Evolutionary conservation across 1,284 basidiomycete genomes (phyloP).

Genomic region (Trichosporon ovoides): DNA sequence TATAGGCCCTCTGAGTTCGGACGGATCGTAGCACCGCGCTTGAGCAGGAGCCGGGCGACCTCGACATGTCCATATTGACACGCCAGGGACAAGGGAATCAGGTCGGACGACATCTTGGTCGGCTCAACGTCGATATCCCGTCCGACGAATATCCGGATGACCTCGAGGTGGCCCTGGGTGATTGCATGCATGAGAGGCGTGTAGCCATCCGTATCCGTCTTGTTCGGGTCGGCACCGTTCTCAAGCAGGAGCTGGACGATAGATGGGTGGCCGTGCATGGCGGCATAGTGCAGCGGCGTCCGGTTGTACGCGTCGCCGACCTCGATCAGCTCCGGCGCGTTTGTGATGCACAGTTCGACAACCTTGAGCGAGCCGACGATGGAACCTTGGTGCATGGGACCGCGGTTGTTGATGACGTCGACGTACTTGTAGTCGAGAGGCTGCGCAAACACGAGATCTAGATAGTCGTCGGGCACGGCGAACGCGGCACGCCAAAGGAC

Average conservation of each 20-base stretch:
- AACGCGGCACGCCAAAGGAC: conserved; percentile 88
- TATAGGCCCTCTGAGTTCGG: conserved; percentile 93
- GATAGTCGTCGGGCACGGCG: conserved; percentile 66
- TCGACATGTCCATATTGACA: conserved; percentile 83
- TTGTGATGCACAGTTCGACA: conserved; percentile 73
- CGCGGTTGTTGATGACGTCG: conserved; percentile 95
- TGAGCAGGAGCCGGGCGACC: conserved; percentile 71
- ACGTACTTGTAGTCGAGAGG: conserved; percentile 85
- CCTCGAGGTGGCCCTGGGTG: conserved; percentile 74
- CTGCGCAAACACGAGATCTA: conserved; percentile 70
- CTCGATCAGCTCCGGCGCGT: conserved; percentile 43
- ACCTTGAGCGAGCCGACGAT: conserved; percentile 77
- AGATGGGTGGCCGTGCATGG: conserved; percentile 79
- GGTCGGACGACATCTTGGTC: conserved; percentile 58
- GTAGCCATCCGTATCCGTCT: conserved; percentile 88
- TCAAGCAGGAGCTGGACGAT: conserved; percentile 74
- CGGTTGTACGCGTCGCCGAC: conserved; percentile 69
- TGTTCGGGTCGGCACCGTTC: conserved; percentile 61
- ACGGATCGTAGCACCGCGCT: conserved; percentile 69
- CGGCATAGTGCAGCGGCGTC: conserved; percentile 89
- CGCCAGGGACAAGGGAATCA: conserved; percentile 84
- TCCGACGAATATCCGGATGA: conserved; percentile 70
- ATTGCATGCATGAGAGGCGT: conserved; percentile 90
- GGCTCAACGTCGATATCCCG: conserved; percentile 56
- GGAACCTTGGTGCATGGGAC: conserved; percentile 89